Percentiles rank a stretch among this genome's conserved stretches.
phyloP scores from a whole-genome alignment of 2,329 filamentous ascomycete species.

The Cryphonectria parasitica region DNA sequence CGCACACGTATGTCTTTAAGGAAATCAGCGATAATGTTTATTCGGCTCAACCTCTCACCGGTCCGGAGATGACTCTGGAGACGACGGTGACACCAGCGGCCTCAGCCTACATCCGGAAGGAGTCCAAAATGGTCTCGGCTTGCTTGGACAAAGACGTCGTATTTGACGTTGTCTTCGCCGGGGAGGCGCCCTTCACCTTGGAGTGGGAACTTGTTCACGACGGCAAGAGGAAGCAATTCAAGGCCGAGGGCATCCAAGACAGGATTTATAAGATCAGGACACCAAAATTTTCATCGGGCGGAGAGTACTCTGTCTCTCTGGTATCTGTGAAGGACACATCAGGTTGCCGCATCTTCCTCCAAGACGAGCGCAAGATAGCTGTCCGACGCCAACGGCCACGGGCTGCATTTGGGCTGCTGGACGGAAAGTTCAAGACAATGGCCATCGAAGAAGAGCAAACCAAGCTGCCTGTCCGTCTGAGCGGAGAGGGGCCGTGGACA shows the following conservation, averaged over 20 bases:
- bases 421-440: slow-evolving; percentile 74
- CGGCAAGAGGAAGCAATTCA: slow-evolving; percentile 76
- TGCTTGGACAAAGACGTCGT: slow-evolving; percentile 84
- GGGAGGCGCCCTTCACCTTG: slow-evolving; percentile 84
- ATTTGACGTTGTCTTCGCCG: slow-evolving; percentile 69
- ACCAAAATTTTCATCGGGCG: slow-evolving; percentile 73
- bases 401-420: slow-evolving; percentile 82
- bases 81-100: slow-evolving; percentile 94
- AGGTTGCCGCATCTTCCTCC: slow-evolving; percentile 82
- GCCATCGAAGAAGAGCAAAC: slow-evolving; percentile 77
- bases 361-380: slow-evolving; percentile 82
- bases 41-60: slow-evolving; percentile 63
- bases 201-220: slow-evolving; percentile 94
- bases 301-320: slow-evolving; percentile 86
- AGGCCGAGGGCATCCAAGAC: slow-evolving; percentile 64
- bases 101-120: slow-evolving; percentile 70
- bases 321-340: slow-evolving; percentile 85
- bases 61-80: slow-evolving; percentile 68
- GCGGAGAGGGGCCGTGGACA: slow-evolving; percentile 83
- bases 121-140: slow-evolving; percentile 61
- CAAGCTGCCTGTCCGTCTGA: slow-evolving; percentile 79
- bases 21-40: slow-evolving; percentile 85
- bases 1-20: slow-evolving; percentile 84
- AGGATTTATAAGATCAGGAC: slow-evolving; percentile 75
- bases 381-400: slow-evolving; percentile 89